phyloP scores from a whole-genome alignment of 768 basidiomycete species.

The Kwoniella sp. region DNA sequence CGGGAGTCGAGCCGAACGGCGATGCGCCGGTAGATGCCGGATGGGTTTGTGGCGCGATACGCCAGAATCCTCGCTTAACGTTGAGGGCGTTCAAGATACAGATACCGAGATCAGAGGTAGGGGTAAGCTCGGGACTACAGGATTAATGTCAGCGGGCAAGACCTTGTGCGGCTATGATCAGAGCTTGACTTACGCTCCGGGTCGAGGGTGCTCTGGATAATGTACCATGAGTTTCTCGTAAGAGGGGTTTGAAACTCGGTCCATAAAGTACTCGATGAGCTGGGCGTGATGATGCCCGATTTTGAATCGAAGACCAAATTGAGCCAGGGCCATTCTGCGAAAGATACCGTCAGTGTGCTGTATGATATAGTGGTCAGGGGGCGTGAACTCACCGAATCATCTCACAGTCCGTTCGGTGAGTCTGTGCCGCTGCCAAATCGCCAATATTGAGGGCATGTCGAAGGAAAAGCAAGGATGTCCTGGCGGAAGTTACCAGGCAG shows the following conservation, averaged over 20 bases:
- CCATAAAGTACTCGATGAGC: slow-evolving; percentile 50
- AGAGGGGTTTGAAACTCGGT: slow-evolving; percentile 42
- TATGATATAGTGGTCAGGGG: too few species aligned
- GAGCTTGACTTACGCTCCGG: slow-evolving; percentile 36
- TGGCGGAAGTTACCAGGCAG: slow-evolving; percentile 44
- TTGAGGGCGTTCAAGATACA: slow-evolving; percentile 47
- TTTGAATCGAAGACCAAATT: slow-evolving; percentile 42
- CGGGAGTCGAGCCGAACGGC: slow-evolving; percentile 43
- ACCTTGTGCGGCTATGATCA: too few species aligned
- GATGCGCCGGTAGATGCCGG: slow-evolving; percentile 28
- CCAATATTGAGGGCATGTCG: slow-evolving; percentile 37
- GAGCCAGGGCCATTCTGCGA: slow-evolving; percentile 38
- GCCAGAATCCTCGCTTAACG: slow-evolving; percentile 50
- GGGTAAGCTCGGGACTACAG: slow-evolving; percentile 32
- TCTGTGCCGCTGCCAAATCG: slow-evolving; percentile 31
- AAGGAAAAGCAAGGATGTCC: slow-evolving; percentile 45
- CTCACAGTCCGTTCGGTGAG: slow-evolving; percentile 42
- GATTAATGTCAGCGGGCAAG: background rate
- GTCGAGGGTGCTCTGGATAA: slow-evolving; percentile 48
- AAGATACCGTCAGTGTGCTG: too few species aligned
- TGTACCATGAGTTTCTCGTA: slow-evolving; percentile 45
- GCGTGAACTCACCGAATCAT: slow-evolving; percentile 35
- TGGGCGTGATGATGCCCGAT: slow-evolving; percentile 50
- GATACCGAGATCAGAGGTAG: slow-evolving; percentile 34
- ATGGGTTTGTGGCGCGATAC: background rate